Evolutionary conservation across 2,329 filamentous ascomycete species (phyloP), one percentile per base, ranked within the genome.

Genomic region (Xenoacremonium recifei): DNA sequence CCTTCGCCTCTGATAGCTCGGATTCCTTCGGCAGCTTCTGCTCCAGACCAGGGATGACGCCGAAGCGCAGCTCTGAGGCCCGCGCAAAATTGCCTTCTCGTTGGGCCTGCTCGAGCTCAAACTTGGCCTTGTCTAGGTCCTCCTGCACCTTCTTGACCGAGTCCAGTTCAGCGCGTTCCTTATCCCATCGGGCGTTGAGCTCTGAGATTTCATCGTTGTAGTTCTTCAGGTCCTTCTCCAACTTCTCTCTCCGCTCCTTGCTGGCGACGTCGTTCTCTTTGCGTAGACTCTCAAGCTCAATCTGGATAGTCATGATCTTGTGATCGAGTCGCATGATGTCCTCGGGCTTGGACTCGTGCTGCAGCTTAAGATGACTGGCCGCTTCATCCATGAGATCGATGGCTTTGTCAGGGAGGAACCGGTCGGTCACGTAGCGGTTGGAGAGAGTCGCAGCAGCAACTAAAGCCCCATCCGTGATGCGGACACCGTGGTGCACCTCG

Each of bases 351-450:
- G 89, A 96, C 65, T 99, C 93, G 66, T 97, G 93, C 60, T 97
- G 92, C 21, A 97, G 69, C 33, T 95, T 83, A 9, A 97, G 72
- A 17, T 90, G 89, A 46, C 88, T 95, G 2, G 92, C 91, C 9
- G 93, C 93, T 68, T 97, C 93, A 51, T 97, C 93, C 64, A 99
- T 93, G 13, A 97, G 68, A 63, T 97, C 93, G 49, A 99, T 97
- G 3, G 93, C 93, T 64, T 97, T 97, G 67, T 99, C 93, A 0
- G 93, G 93, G 1, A 97, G 73, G 66, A 96, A 97, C 2, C 93
- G 85, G 60, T 97, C 92, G 12, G 91, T 96, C 54, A 99, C 93
- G 64, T 97, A 99, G 38, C 93, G 86, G 59, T 97, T 97, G 49
- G 88, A 93, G 61, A 95, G 87, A 0, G 89, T 87, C 3, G 92